Base-by-base conservation (phyloP, 1,139 yeast species). In the Tardiomyces depauwii region DNA sequence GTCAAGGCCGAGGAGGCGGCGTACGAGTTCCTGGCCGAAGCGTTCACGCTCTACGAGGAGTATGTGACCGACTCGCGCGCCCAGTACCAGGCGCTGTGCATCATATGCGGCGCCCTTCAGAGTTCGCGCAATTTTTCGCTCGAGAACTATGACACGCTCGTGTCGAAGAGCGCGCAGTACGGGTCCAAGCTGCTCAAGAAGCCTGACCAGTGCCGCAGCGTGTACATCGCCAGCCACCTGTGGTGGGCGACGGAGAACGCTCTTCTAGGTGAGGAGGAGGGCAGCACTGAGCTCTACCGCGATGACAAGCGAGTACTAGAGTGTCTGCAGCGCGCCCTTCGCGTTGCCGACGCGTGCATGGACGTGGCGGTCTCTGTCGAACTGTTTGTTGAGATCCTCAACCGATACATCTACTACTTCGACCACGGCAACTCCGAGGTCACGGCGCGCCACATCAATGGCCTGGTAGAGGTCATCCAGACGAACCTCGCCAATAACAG, bases 341-440 rank as follows among this genome's bases (percentile, higher is more conserved):
- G 96, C 44, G 86, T 87, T 10, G 96, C 97, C 0, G 97, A 91
- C 62, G 85, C 94, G 13, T 85, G 94, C 52, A 82, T 91, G 81
- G 97, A 87, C 57, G 78, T 82, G 2, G 80, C 78, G 51, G 82
- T 80, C 13, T 80, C 89, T 36, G 71, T 84, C 43, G 89, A 86
- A 62, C 70, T 91, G 48, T 89, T 91, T 68, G 81, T 91, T 44
- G 97, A 91, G 65, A 86, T 91, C 21, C 71, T 91, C 53, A 87
- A 87, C 66, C 76, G 89, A 50, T 87, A 95, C 54, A 65, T 89
- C 39, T 84, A 87, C 56, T 91, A 82, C 63, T 82, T 83, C 62
- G 81, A 86, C 51, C 91, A 86, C 55, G 96, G 94, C 6, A 84
- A 82, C 53, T 76, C 74, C 40, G 72, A 79, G 46, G 77, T 87